Evolutionary conservation across 148 eudicot genomes (phyloP), one percentile per base, ranked within the genome.

Genomic region (Limonium bicolor): DNA sequence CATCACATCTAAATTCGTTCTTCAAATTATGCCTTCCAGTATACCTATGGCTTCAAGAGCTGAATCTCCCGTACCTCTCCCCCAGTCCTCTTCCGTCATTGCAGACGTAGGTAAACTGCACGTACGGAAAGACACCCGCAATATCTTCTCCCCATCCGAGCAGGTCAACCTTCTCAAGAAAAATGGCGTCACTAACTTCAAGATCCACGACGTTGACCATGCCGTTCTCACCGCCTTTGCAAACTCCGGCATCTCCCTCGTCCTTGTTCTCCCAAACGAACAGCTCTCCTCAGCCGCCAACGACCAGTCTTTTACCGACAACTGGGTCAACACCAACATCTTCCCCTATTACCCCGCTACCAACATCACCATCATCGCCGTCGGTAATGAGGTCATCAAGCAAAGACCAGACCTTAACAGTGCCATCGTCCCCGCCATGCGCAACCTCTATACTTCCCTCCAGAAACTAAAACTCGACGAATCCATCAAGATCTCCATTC

Each of bases 381-480:
- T 88, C 11, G 96, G 96, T 0, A 88, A 88, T 42, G 96, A 88
- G 39, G 96, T 79, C 1, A 78, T 78, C 35, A 68, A 48, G 3
- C 17, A 19, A 15, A 78, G 73, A 50, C 63, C 80, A 0, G 72
- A 69, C 46, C 53, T 67, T 12, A 65, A 80, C 34, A 1, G 14
- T 0, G 63, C 24, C 61, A 78, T 87, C 19, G 80, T 69, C 0
- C 81, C 80, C 28, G 96, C 94, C 47, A 83, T 88, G 94, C 35
- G 50, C 1, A 88, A 80, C 57, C 36, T 88, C 13, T 46, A 62
- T 28, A 15, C 56, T 0, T 71, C 81, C 0, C 54, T 83, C 1
- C 22, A 41, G 0, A 72, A 70, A 19, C 22, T 48, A 37, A 46
- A 58, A 1, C 36, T 83, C 5, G 21, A 56, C 0, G 12, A 53